Evolutionary conservation across 306 rosid genomes (phyloP), one percentile per base, ranked within the genome.

Genomic region (Cicer cuneatum): DNA sequence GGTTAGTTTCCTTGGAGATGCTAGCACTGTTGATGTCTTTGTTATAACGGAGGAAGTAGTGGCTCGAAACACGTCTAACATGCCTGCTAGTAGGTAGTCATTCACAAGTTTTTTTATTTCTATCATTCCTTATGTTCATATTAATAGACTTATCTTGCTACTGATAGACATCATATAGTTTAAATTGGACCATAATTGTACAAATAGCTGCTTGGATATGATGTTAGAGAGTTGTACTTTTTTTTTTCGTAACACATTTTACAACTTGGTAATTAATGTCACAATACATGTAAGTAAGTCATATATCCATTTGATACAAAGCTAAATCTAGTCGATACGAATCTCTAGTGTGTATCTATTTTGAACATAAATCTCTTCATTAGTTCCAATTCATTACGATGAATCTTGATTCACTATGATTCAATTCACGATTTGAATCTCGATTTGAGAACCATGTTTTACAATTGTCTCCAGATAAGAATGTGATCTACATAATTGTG

Each of bases 21-120:
- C 88, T 63, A 48, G 60, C 78, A 83, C 88, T 0, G 99, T 86
- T 19, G 97, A 94, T 73, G 86, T 94, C 35, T 94, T 88, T 70
- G 77, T 90, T 71, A 57, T 87, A 15, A 77, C 88, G 1, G 99
- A 90, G 79, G 99, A 92, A 77, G 91, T 87, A 7, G 81, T 80
- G 13, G 87, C 86, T 14, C 86, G 90, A 33, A 88, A 91, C 72
- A 74, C 81, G 38, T 90, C 96, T 77, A 87, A 82, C 86, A 85
- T 88, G 96, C 96, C 90, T 66, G 91, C 85, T 85, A 94, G 95
- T 84, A 90, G 97, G 99, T 94, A 87, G 85, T 82, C 57, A 57
- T 79, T 81, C 67, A 41, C 57, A 10, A 59, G 56, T 71, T 63
- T 54, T 58, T 53, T 75, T 66, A 51, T 46, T 75, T 74, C 35